Evolutionary conservation across 495 filamentous ascomycete genomes (phyloP).

Genomic region (Penicillium waksmanii): DNA sequence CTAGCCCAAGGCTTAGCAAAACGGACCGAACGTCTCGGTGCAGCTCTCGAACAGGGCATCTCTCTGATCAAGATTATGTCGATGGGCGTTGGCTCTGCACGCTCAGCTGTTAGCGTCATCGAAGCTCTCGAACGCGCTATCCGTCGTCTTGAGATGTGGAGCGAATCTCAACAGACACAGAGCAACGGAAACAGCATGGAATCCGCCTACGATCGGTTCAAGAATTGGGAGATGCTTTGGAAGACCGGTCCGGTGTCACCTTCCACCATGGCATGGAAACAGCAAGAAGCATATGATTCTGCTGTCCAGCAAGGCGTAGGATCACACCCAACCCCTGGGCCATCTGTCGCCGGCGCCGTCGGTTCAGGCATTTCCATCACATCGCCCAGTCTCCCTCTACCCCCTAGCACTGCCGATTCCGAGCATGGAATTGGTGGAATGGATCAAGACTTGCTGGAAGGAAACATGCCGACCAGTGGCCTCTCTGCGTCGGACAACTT

Average conservation of each 20-base stretch:
- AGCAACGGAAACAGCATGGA: slow-evolving; percentile 36
- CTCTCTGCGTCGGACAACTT: slow-evolving; percentile 36
- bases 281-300: slow-evolving; percentile 25
- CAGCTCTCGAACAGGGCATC: slow-evolving; percentile 51
- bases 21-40: slow-evolving; percentile 49
- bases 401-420: slow-evolving; percentile 17
- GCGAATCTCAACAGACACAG: slow-evolving; percentile 38
- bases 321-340: slow-evolving; percentile 14
- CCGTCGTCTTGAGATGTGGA: slow-evolving; percentile 48
- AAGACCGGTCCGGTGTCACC: slow-evolving; percentile 52
- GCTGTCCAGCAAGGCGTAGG: slow-evolving; percentile 20
- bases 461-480: slow-evolving; percentile 26
- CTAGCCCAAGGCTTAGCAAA: slow-evolving; percentile 53
- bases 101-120: slow-evolving; percentile 55
- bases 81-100: slow-evolving; percentile 53
- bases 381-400: slow-evolving; percentile 19
- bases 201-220: slow-evolving; percentile 55
- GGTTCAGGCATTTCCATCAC: slow-evolving; percentile 20
- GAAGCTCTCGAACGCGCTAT: slow-evolving; percentile 55
- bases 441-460: slow-evolving; percentile 25
- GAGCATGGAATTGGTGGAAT: slow-evolving; percentile 14
- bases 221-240: slow-evolving; percentile 58
- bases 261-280: slow-evolving; percentile 27
- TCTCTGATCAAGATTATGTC: slow-evolving; percentile 57
- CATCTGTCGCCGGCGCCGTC: slow-evolving; percentile 14